Conservation (phyloP, 176 grass and related monocot species). For the Oryza officinalis region DNA sequence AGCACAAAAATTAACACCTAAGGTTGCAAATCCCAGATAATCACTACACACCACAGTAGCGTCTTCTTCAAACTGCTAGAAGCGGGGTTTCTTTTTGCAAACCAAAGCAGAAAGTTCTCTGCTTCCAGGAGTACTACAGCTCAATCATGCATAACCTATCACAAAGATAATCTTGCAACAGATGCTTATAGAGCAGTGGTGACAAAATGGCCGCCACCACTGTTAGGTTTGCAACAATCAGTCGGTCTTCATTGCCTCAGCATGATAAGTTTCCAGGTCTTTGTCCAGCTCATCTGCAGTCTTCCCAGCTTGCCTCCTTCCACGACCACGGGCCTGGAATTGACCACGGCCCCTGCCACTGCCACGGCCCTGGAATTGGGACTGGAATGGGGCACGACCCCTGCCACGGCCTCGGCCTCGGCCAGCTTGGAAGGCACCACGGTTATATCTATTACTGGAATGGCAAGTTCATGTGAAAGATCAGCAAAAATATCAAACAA, state of each 20-base stretch:
- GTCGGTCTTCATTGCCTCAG: constrained; percentile 63
- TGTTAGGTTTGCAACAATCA: constrained; percentile 16
- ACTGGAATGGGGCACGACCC: constrained; percentile 41
- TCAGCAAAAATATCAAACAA: neutral
- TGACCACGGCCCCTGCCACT: neutral
- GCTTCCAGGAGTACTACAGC: constrained; percentile 9
- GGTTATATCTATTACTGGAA: constrained; percentile 47
- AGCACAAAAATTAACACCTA: constrained; percentile 24
- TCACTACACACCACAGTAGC: neutral
- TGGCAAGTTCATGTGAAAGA: neutral
- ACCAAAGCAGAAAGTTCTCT: constrained; percentile 25
- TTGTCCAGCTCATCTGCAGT: constrained; percentile 83
- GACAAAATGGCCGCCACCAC: neutral
- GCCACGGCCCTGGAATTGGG: constrained; percentile 41
- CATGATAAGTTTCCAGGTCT: constrained; percentile 76
- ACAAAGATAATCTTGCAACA: constrained; percentile 21
- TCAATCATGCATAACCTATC: constrained; percentile 22
- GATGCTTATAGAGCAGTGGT: neutral
- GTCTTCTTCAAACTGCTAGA: neutral
- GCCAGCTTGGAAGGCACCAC: constrained; percentile 50
- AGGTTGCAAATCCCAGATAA: constrained; percentile 26
- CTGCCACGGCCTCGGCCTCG: constrained; percentile 42
- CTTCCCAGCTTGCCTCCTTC: constrained; percentile 55
- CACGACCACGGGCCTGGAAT: constrained; percentile 38
- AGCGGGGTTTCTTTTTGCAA: constrained; percentile 3